Percentiles rank a stretch among this genome's conserved stretches.
These are phyloP conservation scores for Mucor velutinosus DNA, from an alignment of 371 early-diverging fungal genomes.

Conservation along the genomic window DNA sequence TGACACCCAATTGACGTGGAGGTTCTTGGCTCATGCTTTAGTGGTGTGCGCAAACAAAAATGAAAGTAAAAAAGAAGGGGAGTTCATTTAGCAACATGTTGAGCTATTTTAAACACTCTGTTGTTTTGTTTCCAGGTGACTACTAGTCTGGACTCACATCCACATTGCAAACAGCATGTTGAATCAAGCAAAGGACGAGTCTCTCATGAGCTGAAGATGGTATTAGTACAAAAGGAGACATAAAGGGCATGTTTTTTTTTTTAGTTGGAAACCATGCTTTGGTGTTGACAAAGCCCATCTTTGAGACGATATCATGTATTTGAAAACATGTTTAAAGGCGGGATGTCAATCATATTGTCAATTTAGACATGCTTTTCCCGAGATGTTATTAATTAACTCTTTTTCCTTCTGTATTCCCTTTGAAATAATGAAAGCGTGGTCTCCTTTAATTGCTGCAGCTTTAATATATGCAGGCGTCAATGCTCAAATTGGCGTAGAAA, in stretches of 20 bases:
- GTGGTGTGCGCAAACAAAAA: constrained; percentile 26
- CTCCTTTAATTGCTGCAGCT: constrained; percentile 15
- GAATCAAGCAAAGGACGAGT: not conserved
- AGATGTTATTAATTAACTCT: not conserved
- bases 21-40: constrained; percentile 25
- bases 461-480: constrained; percentile 1
- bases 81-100: not conserved
- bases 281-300: not conserved
- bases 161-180: not conserved
- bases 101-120: not conserved
- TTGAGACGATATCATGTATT: not conserved
- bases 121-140: not conserved
- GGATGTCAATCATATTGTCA: not conserved
- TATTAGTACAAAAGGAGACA: not conserved
- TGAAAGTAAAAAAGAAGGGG: not conserved
- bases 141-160: not conserved
- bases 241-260: not conserved
- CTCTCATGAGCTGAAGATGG: not conserved
- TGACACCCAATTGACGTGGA: constrained; percentile 58
- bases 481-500: constrained; percentile 12
- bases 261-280: not conserved
- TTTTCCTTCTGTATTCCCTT: not conserved
- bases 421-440: constrained; percentile 15
- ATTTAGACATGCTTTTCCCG: not conserved
- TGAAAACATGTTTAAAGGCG: not conserved